Percentiles rank a stretch among this genome's conserved stretches.
phyloP scores from a whole-genome alignment of 495 filamentous ascomycete species.

The Penicillium angulare region DNA sequence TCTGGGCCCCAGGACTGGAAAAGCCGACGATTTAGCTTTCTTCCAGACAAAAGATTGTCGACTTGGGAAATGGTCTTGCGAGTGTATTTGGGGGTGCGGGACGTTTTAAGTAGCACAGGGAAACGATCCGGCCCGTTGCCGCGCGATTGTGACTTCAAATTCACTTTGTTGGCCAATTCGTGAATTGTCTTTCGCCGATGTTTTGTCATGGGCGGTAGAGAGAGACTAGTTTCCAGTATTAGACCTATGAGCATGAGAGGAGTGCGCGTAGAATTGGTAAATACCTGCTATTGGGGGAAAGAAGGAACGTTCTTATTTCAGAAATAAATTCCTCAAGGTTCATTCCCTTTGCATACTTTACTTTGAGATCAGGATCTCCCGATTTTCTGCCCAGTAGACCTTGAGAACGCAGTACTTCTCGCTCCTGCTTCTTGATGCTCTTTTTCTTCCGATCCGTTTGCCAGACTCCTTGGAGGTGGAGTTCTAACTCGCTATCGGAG shows the following conservation, averaged over 20 bases:
- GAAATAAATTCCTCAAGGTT: slow-evolving; percentile 64
- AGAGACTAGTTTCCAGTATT: slow-evolving; percentile 48
- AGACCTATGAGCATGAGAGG: neutral
- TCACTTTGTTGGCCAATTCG: slow-evolving; percentile 64
- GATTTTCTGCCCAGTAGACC: slow-evolving; percentile 72
- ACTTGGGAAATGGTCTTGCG: slow-evolving; percentile 40
- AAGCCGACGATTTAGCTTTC: slow-evolving; percentile 34
- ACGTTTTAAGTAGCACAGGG: slow-evolving; percentile 74
- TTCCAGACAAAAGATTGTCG: slow-evolving; percentile 33
- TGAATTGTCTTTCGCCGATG: slow-evolving; percentile 73
- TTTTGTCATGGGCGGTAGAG: slow-evolving; percentile 83
- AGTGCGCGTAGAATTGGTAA: slow-evolving; percentile 11
- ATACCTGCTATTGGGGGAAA: slow-evolving; percentile 62
- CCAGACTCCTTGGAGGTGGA: slow-evolving; percentile 60
- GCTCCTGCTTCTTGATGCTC: slow-evolving; percentile 71
- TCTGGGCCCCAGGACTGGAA: slow-evolving; percentile 28
- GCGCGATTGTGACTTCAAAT: slow-evolving; percentile 77
- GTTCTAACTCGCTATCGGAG: slow-evolving; percentile 74
- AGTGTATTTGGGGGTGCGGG: slow-evolving; percentile 54
- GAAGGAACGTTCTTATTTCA: slow-evolving; percentile 71
- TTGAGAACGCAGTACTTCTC: slow-evolving; percentile 72
- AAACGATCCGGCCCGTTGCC: slow-evolving; percentile 74
- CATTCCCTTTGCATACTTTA: slow-evolving; percentile 74
- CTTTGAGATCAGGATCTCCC: slow-evolving; percentile 62
- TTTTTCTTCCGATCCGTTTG: slow-evolving; percentile 80